Base-by-base conservation (phyloP, 495 filamentous ascomycete genomes). In the Neurospora sp. region DNA sequence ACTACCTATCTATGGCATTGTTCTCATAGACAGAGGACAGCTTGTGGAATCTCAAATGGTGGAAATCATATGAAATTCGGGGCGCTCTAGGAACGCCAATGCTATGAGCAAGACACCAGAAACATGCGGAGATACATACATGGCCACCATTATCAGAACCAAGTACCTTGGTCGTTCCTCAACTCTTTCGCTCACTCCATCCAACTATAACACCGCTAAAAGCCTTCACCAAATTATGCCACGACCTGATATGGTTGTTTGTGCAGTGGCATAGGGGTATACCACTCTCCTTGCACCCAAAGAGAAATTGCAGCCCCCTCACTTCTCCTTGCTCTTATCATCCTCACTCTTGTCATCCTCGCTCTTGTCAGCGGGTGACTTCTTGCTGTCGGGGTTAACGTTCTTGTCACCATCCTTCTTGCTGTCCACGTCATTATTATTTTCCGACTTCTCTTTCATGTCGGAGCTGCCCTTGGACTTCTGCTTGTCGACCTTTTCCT, bases 401-500 rank as follows among this genome's bases (percentile, higher is more conserved):
- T 73, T 74, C 48, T 76, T 75, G 45, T 72, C 39, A 4, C 40
- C 59, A 12, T 73, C 75, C 69, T 76, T 65, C 27, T 75, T 61
- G 14, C 73, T 68, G 35, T 68, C 69, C 45, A 73, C 72, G 16
- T 72, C 53, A 20, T 68, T 53, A 37, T 75, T 74, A 20, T 65
- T 65, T 39, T 75, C 12, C 2, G 68, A 70, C 59, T 79, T 73
- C 12, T 65, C 72, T 40, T 70, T 74, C 41, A 76, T 53, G 10
- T 72, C 59, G 39, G 72, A 41, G 12, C 72, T 44, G 8, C 71
- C 59, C 44, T 72, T 76, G 41, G 72, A 74, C 40, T 76, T 72
- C n/a, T 79, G 73, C 70, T 78, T 70, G 53, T 78, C 71, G 53
- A 65, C 53, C 16, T 79, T 71, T 40, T 81, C 70, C 12, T 81